phyloP scores from a whole-genome alignment of 192 early-diverging fungal genomes.

The Backusella psychrophila region DNA sequence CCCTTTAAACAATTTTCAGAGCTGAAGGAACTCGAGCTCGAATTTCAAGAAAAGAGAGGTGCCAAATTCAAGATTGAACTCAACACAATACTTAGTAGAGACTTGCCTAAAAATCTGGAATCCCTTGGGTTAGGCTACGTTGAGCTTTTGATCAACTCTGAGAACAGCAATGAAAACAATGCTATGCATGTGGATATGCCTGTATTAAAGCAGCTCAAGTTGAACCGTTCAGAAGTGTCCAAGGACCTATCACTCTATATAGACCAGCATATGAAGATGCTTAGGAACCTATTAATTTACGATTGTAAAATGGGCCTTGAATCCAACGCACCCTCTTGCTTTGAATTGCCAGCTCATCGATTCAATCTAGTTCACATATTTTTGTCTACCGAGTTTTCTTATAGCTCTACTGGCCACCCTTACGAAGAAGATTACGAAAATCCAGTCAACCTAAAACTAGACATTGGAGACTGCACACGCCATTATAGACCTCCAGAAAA shows the following conservation, averaged over 20 bases:
- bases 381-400: not conserved
- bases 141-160: not conserved
- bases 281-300: not conserved
- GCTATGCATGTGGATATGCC: not conserved
- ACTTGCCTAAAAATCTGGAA: not conserved
- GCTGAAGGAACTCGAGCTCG: not conserved
- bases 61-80: not conserved
- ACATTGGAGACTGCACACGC: not conserved
- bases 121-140: not conserved
- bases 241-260: not conserved
- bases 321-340: not conserved
- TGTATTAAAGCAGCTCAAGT: not conserved
- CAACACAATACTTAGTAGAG: not conserved
- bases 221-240: not conserved
- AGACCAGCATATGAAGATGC: not conserved
- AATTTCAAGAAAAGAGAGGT: conserved; percentile 2
- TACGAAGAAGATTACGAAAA: not conserved
- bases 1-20: not conserved
- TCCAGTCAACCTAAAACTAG: not conserved
- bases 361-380: not conserved
- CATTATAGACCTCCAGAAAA: not conserved
- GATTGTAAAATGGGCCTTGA: not conserved
- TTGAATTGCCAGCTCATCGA: not conserved
- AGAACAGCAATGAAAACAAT: not conserved
- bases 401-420: not conserved